Evolutionary conservation across 345 rosid species (phyloP).

Genomic region (Moricandia moricandioides): DNA sequence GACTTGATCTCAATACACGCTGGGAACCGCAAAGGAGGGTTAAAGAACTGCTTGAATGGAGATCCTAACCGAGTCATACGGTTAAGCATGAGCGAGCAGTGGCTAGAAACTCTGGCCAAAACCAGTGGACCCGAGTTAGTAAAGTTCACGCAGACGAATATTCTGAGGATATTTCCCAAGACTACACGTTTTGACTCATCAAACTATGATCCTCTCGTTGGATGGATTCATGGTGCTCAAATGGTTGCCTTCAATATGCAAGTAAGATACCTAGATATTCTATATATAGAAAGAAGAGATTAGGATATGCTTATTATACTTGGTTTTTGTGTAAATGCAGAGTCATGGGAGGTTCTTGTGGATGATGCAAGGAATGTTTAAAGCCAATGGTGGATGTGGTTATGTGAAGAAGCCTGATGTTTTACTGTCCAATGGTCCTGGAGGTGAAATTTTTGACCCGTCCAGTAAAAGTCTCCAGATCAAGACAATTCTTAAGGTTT

Average conservation of each 20-base stretch:
- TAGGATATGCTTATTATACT: not conserved
- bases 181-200: constrained; percentile 71
- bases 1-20: constrained; percentile 72
- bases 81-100: constrained; percentile 68
- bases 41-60: constrained; percentile 41
- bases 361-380: constrained; percentile 90
- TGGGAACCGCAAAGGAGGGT: constrained; percentile 60
- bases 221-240: constrained; percentile 97
- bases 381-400: constrained; percentile 83
- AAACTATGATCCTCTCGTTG: constrained; percentile 74
- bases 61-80: constrained; percentile 52
- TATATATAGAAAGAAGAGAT: not conserved
- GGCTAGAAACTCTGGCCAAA: constrained; percentile 54
- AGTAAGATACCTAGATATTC: constrained; percentile 39
- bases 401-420: constrained; percentile 76
- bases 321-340: constrained; percentile 36
- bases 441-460: constrained; percentile 51
- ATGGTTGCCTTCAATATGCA: constrained; percentile 99
- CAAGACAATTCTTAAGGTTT: constrained; percentile 57
- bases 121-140: constrained; percentile 48
- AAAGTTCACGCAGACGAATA: constrained; percentile 72
- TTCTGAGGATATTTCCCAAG: constrained; percentile 80
- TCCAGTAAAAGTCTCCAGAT: constrained; percentile 34
- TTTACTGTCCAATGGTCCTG: constrained; percentile 41
- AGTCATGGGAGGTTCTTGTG: constrained; percentile 65